phyloP scores from a whole-genome alignment of 306 rosid species.

The Vigna trinervia region DNA sequence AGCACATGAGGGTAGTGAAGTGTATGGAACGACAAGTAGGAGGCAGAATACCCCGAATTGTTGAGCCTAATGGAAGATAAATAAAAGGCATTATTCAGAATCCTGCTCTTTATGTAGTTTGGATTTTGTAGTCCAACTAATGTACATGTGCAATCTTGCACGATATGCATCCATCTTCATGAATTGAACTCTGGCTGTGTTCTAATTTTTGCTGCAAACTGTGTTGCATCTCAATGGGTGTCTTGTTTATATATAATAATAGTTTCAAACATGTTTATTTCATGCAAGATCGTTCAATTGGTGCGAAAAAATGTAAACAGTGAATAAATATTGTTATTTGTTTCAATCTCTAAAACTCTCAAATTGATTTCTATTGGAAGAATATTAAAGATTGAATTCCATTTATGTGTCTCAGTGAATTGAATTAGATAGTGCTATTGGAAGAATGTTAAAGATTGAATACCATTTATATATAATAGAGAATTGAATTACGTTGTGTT shows the following conservation, averaged over 20 bases:
- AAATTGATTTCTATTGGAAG: too few species aligned
- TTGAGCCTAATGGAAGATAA: conserved; percentile 69
- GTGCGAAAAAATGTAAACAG: background rate
- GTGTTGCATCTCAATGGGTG: background rate
- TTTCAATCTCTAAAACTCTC: too few species aligned
- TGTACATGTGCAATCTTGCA: background rate
- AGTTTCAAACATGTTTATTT: background rate
- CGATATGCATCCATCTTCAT: conserved; percentile 17
- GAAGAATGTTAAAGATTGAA: too few species aligned
- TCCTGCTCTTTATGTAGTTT: background rate
- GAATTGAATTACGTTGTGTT: too few species aligned
- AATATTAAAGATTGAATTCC: too few species aligned
- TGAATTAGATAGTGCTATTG: too few species aligned
- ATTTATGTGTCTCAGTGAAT: too few species aligned
- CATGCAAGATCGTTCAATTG: background rate
- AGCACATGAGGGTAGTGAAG: conserved; percentile 78
- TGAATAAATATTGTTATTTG: too few species aligned
- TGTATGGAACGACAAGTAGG: conserved; percentile 87
- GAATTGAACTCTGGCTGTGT: conserved; percentile 21
- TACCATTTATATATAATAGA: too few species aligned
- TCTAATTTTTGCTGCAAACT: background rate
- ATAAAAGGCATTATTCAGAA: conserved; percentile 27
- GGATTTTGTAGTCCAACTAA: conserved; percentile 9
- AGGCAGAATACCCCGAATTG: conserved; percentile 57
- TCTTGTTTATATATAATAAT: background rate